Percentiles rank a stretch among this genome's conserved stretches.
Conservation (phyloP, 2,329 filamentous ascomycete genomes). For the Aspergillus fijiensis region DNA sequence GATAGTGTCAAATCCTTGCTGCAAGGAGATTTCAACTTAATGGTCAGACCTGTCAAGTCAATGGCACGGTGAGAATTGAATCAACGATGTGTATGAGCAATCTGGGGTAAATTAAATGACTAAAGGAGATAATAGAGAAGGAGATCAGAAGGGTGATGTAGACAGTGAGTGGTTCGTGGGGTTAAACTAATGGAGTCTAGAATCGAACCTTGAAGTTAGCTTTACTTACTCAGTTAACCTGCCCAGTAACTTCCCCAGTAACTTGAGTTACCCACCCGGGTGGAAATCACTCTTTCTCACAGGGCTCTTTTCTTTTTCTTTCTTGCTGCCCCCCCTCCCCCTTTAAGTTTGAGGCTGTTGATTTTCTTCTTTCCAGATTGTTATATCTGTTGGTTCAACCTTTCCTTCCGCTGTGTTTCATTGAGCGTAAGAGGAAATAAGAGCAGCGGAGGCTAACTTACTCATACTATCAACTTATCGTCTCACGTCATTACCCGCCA, state of each 20-base stretch:
- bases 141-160: neutral
- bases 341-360: no score
- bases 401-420: neutral
- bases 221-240: no score
- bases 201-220: neutral
- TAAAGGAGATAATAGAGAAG: no score
- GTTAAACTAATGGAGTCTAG: neutral
- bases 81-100: neutral
- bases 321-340: neutral
- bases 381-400: no score
- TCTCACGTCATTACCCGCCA: neutral
- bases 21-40: neutral
- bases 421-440: no score
- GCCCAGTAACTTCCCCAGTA: no score
- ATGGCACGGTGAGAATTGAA: neutral
- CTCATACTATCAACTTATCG: neutral
- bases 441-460: no score
- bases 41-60: neutral
- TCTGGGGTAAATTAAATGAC: neutral
- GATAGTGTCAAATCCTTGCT: neutral
- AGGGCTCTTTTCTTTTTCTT: neutral
- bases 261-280: neutral
- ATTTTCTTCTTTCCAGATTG: no score
- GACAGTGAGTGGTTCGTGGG: neutral
- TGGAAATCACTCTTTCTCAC: neutral